Percentiles rank a stretch among this genome's conserved stretches.
These are phyloP conservation scores for Candida orba DNA, from an alignment of 805 yeast genomes.

Conservation along the genomic window DNA sequence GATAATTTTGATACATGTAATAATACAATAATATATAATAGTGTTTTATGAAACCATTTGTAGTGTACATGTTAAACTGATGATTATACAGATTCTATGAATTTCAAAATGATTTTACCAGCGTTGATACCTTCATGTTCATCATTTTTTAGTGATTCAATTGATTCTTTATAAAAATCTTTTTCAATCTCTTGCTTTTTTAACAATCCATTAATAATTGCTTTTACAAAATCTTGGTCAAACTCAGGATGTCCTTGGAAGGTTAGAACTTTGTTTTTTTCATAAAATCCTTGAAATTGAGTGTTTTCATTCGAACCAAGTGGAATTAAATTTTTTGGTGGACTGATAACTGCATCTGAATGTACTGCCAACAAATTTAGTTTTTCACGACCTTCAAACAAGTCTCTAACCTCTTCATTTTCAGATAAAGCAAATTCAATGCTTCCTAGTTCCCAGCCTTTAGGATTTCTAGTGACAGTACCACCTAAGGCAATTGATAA, in stretches of 20 bases:
- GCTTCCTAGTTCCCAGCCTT: constrained; percentile 73
- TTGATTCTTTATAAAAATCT: not conserved
- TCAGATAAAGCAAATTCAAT: constrained; percentile 41
- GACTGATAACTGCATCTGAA: constrained; percentile 44
- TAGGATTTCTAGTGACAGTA: constrained; percentile 45
- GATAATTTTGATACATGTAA: too few relatives aligned
- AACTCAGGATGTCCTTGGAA: constrained; percentile 94
- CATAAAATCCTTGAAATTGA: constrained; percentile 58
- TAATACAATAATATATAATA: too few relatives aligned
- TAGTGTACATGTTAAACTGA: too few relatives aligned
- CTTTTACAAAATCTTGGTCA: constrained; percentile 23
- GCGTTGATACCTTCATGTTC: constrained; percentile 8
- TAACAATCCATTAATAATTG: not conserved
- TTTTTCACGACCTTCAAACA: constrained; percentile 15
- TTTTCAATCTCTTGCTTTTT: constrained; percentile 1
- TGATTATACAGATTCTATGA: constrained; percentile 4
- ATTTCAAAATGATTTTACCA: constrained; percentile 11
- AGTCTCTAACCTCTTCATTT: constrained; percentile 27
- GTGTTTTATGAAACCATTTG: too few relatives aligned
- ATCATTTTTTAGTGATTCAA: not conserved
- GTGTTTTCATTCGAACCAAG: constrained; percentile 54
- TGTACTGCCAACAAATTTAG: constrained; percentile 50
- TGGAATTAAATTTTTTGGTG: constrained; percentile 28
- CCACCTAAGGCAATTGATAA: constrained; percentile 61
- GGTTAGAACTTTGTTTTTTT: constrained; percentile 45